Evolutionary conservation across 78 protist genomes (phyloP).

Genomic region (Pelomyxa schiedti): DNA sequence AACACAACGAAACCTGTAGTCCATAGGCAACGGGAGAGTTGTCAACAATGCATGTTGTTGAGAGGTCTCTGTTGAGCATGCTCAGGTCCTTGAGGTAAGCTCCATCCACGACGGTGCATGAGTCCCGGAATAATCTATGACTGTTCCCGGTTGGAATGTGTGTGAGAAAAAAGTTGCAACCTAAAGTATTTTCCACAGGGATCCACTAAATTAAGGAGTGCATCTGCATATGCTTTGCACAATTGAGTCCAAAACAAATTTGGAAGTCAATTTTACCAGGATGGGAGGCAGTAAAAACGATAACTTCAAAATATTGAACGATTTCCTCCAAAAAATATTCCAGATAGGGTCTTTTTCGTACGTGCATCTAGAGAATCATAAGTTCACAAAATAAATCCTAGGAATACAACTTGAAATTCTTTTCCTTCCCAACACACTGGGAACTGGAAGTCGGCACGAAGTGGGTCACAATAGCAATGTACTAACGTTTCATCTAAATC

Average conservation of each 20-base stretch:
- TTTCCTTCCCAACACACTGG: too few species aligned
- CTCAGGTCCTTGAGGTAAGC: slow-evolving; percentile 54
- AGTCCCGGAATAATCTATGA: slow-evolving; percentile 43
- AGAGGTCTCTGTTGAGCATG: slow-evolving; percentile 36
- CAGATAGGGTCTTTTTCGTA: slow-evolving; percentile 21
- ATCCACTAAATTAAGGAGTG: slow-evolving; percentile 31
- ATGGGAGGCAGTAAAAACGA: slow-evolving; percentile 57
- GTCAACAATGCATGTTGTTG: slow-evolving; percentile 30
- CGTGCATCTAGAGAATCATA: too few species aligned
- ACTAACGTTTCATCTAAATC: slow-evolving; percentile 55
- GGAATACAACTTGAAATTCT: too few species aligned
- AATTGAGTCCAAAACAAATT: too few species aligned
- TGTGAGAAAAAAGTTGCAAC: too few species aligned
- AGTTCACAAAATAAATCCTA: too few species aligned
- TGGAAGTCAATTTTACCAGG: too few species aligned
- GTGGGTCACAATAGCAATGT: too few species aligned
- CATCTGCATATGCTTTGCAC: slow-evolving; percentile 49
- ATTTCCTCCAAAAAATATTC: slow-evolving; percentile 1
- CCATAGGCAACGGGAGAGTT: slow-evolving; percentile 63
- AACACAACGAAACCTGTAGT: too few species aligned
- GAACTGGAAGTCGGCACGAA: too few species aligned
- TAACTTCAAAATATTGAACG: slow-evolving; percentile 9
- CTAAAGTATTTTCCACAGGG: too few species aligned
- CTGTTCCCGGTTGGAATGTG: background rate
- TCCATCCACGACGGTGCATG: slow-evolving; percentile 35